Base-by-base conservation (phyloP, 1,139 yeast species). In the Pichia sp. region DNA sequence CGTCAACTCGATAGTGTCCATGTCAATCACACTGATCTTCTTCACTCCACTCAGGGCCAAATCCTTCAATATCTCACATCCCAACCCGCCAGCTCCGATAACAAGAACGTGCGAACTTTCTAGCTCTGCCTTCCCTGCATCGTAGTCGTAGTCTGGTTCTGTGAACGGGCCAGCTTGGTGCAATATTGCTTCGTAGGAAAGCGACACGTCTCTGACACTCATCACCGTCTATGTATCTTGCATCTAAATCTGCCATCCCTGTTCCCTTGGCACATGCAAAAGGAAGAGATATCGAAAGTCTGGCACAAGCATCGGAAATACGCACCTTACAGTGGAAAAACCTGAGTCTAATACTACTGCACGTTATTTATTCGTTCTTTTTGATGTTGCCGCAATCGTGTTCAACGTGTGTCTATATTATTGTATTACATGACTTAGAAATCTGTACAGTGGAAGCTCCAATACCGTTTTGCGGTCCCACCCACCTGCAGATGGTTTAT, bases 1-100 rank as follows among this genome's bases (percentile, higher is more conserved):
- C 58, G 95, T 85, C 43, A 93, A 72, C 57, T 96, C 97, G 62
- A 95, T 89, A 5, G 95, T 90, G 70, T 93, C 98, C 96, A 92
- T 88, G 67, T 93, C 99, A 45, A 93, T 88, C 16, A 93, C 84
- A 63, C 88, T 87, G 45, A 93, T 84, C 56, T 85, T 75, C 52
- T 74, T 75, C 65, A 92, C 87, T 4, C 96, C 96, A 3, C 85
- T 76, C 54, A 88, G 74, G 0, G 95, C 93, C 51, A 93, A 74
- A 69, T 90, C 84, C 72, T 92, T 92, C 52, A 93, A 72, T 41
- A 93, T 84, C 70, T 93, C 98, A 72, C 98, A 93, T 0, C 99
- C 99, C 10, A 93, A 74, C 0, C 99, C 99, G 1, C 98, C 98
- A 1, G 98, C 97, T 0, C 99, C 98, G 44, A 92, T 74, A 1